A percentile compares a stretch with the other conserved stretches of the same genome.
Conservation (phyloP, 331 rosid genomes). For the Quercus tomentella region DNA sequence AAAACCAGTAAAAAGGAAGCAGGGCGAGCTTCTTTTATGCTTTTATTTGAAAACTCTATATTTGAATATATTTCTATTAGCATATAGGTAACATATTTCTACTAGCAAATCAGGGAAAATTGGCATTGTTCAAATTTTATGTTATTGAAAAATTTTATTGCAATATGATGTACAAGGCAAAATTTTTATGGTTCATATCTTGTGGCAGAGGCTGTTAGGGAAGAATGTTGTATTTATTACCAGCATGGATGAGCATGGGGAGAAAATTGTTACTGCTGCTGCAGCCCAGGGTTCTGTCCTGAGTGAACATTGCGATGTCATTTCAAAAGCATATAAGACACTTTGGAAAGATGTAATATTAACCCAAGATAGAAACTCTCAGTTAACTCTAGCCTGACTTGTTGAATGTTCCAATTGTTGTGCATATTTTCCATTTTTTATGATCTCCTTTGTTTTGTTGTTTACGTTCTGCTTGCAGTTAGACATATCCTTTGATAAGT, state of each 20-base stretch:
- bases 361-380: too few relatives aligned
- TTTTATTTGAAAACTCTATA: background rate
- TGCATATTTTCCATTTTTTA: too few relatives aligned
- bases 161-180: background rate
- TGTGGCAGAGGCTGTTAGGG: constrained; percentile 62
- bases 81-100: background rate
- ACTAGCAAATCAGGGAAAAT: background rate
- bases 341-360: constrained; percentile 5
- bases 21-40: background rate
- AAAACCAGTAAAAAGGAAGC: too few relatives aligned
- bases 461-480: too few relatives aligned
- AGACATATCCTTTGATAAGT: constrained; percentile 58
- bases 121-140: background rate
- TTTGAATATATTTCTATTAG: background rate
- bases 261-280: constrained; percentile 87
- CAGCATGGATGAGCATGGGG: constrained; percentile 92
- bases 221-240: constrained; percentile 79
- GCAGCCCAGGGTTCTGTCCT: constrained; percentile 61
- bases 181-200: constrained; percentile 5
- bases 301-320: constrained; percentile 66
- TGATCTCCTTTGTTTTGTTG: too few relatives aligned
- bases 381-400: too few relatives aligned
- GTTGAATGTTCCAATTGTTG: too few relatives aligned
- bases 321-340: constrained; percentile 65
- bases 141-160: background rate